phyloP scores from a whole-genome alignment of 1,139 yeast species.

The Yamadazyma epiphylla region DNA sequence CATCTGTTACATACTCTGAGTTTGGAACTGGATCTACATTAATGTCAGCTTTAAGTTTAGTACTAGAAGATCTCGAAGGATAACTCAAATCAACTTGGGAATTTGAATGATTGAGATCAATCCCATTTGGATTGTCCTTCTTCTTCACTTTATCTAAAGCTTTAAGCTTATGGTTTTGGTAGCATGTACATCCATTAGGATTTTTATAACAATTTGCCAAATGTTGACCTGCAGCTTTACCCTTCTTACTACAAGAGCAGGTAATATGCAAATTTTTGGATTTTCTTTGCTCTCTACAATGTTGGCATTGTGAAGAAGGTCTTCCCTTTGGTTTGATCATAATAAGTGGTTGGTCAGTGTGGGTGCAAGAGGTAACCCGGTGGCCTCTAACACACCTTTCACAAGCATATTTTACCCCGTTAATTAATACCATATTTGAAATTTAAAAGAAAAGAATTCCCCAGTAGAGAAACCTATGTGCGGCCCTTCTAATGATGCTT shows the following conservation, averaged over 20 bases:
- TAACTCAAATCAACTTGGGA: not conserved
- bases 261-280: conserved; percentile 63
- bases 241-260: conserved; percentile 69
- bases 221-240: conserved; percentile 43
- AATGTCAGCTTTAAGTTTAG: not conserved
- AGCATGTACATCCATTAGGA: conserved; percentile 56
- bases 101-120: not conserved
- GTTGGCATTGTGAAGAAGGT: conserved; percentile 88
- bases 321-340: conserved; percentile 96
- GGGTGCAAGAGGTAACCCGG: conserved; percentile 89
- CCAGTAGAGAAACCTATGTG: not conserved
- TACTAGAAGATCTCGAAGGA: not conserved
- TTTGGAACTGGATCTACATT: too few species aligned
- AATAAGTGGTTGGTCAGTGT: conserved; percentile 83
- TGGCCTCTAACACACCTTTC: conserved; percentile 96
- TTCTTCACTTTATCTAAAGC: conserved; percentile 24
- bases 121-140: not conserved
- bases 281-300: conserved; percentile 79
- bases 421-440: conserved; percentile 71
- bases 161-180: conserved; percentile 13
- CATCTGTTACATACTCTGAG: not conserved
- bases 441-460: not conserved
- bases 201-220: conserved; percentile 49
- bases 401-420: conserved; percentile 94
- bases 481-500: not conserved